Evolutionary conservation across 1,139 yeast genomes (phyloP), one percentile per base, ranked within the genome.

Genomic region (Geotrichum carabidarum): DNA sequence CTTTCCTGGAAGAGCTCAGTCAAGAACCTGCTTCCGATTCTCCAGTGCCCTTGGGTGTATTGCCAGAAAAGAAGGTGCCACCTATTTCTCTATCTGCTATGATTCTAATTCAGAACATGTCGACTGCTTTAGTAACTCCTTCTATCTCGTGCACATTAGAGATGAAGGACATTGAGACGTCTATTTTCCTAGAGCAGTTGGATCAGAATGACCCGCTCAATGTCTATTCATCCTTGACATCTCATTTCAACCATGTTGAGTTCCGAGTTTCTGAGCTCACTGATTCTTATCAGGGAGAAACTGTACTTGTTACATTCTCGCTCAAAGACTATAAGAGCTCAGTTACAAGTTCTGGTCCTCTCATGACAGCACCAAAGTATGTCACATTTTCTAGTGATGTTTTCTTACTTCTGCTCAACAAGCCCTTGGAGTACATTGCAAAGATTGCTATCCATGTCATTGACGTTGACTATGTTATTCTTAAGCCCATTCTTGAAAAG

Each of bases 161-260:
- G 18, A 58, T 58, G 8, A 53, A 53, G 22, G 58, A 53, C 18
- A 49, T 57, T 12, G 54, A 54, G 34, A 35, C 55, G 9, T 47
- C 60, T 2, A 41, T 48, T 12, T 56, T 57, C 38, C 50, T 42
- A 7, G 61, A 60, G 31, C 62, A 60, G 40, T 47, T 58, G 7
- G 51, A 55, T 22, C 49, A 44, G n/a, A 18, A 12, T 11, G 44
- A 53, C 30, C 35, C 38, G 9, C 32, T 40, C 2, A 48, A 59
- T 18, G 49, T 57, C 37, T 49, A 46, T n/a, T 35, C 48, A 14
- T 48, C 52, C 4, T n/a, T 48, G 12, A 31, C 48, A 2, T 15
- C 14, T 14, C 48, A 53, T 17, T 40, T 44, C n/a, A 14, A 44
- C 1, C 48, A 47, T 34, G 35, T 40, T 22, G 56, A 53, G 34